Conservation (phyloP, 371 early-diverging fungal species). For the Mucor piriformis region DNA sequence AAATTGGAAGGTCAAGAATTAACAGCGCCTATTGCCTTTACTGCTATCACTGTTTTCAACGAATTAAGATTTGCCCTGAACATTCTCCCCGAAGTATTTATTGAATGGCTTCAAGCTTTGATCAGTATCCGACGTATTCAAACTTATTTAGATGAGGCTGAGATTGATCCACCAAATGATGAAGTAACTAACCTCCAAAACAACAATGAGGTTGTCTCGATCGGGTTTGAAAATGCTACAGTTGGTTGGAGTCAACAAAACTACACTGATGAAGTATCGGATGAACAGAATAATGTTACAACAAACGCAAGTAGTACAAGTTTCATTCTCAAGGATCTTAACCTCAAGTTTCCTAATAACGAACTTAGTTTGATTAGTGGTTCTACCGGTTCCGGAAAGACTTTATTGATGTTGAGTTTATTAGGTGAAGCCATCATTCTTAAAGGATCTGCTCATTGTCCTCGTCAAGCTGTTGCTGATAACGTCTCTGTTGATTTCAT, state of each 20-base stretch:
- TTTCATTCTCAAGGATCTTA: conserved; percentile 50
- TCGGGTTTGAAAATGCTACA: conserved; percentile 49
- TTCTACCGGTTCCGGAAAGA: conserved; percentile 70
- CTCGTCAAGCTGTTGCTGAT: conserved; percentile 18
- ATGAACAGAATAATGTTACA: background rate
- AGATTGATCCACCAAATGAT: conserved; percentile 63
- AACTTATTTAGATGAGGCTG: conserved; percentile 73
- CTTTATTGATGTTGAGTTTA: conserved; percentile 62
- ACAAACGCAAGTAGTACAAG: conserved; percentile 6
- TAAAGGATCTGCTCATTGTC: conserved; percentile 17
- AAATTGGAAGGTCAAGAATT: conserved; percentile 55
- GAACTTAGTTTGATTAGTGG: conserved; percentile 62
- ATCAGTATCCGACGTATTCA: conserved; percentile 68
- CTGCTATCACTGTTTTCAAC: conserved; percentile 56
- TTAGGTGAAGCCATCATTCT: conserved; percentile 47
- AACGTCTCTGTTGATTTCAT: background rate
- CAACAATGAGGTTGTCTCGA: background rate
- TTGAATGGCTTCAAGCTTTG: conserved; percentile 27
- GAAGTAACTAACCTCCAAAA: conserved; percentile 37
- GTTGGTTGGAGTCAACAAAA: conserved; percentile 31
- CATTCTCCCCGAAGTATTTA: conserved; percentile 53
- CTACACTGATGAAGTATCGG: conserved; percentile 2
- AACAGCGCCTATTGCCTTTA: conserved; percentile 64
- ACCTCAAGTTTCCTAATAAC: conserved; percentile 54
- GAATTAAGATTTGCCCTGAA: conserved; percentile 58